Base-by-base conservation (phyloP, 345 rosid species). In the Bretschneidera sinensis region DNA sequence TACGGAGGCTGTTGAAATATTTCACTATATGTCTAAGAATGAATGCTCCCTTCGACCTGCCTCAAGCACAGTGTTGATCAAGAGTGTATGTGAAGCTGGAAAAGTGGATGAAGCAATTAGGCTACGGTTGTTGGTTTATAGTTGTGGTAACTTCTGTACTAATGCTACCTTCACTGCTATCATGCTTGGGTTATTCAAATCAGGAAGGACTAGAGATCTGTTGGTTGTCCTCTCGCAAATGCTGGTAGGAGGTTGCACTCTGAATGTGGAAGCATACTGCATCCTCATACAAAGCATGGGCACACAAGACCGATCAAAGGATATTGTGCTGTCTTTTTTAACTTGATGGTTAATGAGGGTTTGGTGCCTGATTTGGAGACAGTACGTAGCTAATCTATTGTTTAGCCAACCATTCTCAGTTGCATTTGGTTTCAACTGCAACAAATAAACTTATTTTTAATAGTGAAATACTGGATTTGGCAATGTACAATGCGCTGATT, bases 31-130 rank as follows among this genome's bases (percentile, higher is more conserved):
- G 88, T 74, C 80, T 28, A 57, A 24, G 53, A 68, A 57, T 34
- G 48, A 69, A 76, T 71, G 54, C 58, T 21, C 64, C 39, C 85
- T 81, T 47, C 53, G 50, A 60, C 65, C 75, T 21, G 39, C 60
- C 43, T n/a, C 77, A 24, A 78, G 76, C 48, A 34, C 56, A 65
- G 39, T 52, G 54, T 61, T 83, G 64, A 71, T 81, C 15, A 35
- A 66, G 54, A 58, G 64, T 17, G 17, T 74, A 15, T 81, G 79
- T 66, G 56, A 68, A 19, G 43, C 25, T 2, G 74, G 79, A 68
- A 65, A 69, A 66, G 74, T 81, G 39, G 55, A 68, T 59, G 74
- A 65, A 71, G 84, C 84, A 57, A 71, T 74, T 24, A 69, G 54
- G 68, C 66, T 78, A 35, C 63, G 69, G 49, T 62, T 17, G 21